phyloP scores from a whole-genome alignment of 2,329 filamentous ascomycete genomes.

The Akanthomyces muscarius region DNA sequence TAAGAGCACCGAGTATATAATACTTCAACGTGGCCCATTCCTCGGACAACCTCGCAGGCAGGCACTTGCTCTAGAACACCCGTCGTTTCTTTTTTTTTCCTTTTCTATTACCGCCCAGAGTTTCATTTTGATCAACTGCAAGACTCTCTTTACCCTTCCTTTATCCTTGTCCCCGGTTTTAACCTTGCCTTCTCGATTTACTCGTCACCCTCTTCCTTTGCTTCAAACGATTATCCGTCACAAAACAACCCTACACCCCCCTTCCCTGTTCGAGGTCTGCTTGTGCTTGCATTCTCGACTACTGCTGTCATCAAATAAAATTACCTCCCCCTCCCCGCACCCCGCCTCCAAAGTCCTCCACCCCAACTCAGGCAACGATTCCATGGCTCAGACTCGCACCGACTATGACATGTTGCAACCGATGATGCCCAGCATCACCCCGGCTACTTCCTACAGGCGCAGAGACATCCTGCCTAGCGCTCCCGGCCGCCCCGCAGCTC shows the following conservation, averaged over 20 bases:
- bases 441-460: conserved; percentile 69
- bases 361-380: too few species aligned
- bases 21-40: conserved; percentile 15
- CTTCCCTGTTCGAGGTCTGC: neutral
- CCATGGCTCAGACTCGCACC: conserved; percentile 53
- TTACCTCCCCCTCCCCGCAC: conserved; percentile 23
- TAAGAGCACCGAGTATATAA: conserved; percentile 17
- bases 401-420: conserved; percentile 52
- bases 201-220: neutral
- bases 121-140: conserved; percentile 8
- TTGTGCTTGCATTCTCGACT: neutral
- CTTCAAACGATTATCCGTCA: neutral
- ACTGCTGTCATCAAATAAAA: conserved; percentile 21
- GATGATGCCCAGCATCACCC: conserved; percentile 65
- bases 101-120: conserved; percentile 8
- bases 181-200: neutral
- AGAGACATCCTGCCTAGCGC: conserved; percentile 89
- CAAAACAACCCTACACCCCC: neutral
- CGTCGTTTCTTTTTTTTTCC: conserved; percentile 19
- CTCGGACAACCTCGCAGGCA: conserved; percentile 18
- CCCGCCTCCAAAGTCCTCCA: too few species aligned
- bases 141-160: conserved; percentile 3
- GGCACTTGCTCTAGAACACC: conserved; percentile 18
- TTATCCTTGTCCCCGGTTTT: neutral
- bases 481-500: conserved; percentile 76